A percentile compares a stretch with the other conserved stretches of the same genome.
Evolutionary conservation across 129 eudicot species (phyloP).

Genomic region (Helianthus tuberosus): DNA sequence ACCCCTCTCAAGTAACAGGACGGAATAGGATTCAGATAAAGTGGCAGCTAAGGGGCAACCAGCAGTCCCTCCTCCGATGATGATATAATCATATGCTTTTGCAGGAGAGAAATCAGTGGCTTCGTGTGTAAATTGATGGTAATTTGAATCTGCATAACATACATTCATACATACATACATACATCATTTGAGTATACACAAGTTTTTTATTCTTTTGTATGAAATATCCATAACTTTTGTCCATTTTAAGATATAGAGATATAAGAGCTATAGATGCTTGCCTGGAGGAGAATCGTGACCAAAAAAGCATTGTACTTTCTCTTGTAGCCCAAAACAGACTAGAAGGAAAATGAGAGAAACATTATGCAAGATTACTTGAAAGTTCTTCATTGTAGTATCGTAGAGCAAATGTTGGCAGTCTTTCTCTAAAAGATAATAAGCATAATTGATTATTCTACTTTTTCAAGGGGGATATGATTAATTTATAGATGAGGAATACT

Average conservation of each 20-base stretch:
- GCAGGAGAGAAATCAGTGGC: conserved; percentile 23
- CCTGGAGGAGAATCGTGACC: conserved; percentile 16
- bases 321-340: neutral
- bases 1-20: conserved; percentile 39
- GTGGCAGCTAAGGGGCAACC: conserved; percentile 23
- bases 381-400: too few species aligned
- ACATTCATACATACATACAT: too few species aligned
- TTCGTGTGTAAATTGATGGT: conserved; percentile 16
- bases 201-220: too few species aligned
- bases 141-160: conserved; percentile 14
- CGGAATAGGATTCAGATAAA: conserved; percentile 39
- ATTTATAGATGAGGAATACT: too few species aligned
- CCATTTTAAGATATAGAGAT: neutral
- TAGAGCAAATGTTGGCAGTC: too few species aligned
- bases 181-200: too few species aligned
- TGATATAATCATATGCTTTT: conserved; percentile 37
- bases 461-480: too few species aligned
- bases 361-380: too few species aligned
- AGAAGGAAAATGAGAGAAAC: conserved; percentile 5
- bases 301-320: conserved; percentile 21
- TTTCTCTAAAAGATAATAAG: too few species aligned
- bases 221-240: too few species aligned
- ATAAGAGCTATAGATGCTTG: neutral
- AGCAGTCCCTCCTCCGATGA: conserved; percentile 50
- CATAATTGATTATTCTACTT: too few species aligned